Percentiles rank a stretch among this genome's conserved stretches.
Conservation (phyloP, 352 stramenopile genomes). For the Phytophthora pistaciae region DNA sequence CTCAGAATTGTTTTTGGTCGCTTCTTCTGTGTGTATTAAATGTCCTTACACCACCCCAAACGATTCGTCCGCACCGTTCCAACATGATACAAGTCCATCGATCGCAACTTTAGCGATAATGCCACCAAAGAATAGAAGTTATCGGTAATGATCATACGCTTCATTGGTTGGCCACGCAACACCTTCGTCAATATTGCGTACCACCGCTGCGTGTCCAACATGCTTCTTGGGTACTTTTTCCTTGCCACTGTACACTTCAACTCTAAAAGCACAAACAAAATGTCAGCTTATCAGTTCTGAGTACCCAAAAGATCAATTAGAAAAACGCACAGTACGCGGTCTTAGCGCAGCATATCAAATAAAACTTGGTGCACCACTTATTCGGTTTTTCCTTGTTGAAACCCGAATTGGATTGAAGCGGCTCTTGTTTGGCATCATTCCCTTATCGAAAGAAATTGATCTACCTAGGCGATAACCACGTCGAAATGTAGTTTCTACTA, state of each 20-base stretch:
- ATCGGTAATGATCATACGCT: neutral
- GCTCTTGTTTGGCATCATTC: constrained; percentile 22
- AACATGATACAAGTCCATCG: no score
- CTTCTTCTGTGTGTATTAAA: no score
- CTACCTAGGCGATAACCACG: neutral
- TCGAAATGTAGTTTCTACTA: neutral
- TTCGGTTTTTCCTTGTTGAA: constrained; percentile 25
- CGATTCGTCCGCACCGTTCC: no score
- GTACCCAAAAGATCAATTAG: no score
- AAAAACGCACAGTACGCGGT: constrained; percentile 26
- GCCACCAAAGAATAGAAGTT: neutral
- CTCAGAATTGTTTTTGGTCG: no score
- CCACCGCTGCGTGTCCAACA: neutral
- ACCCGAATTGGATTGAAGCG: constrained; percentile 16
- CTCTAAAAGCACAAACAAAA: neutral
- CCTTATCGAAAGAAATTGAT: constrained; percentile 23
- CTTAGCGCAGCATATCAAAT: constrained; percentile 25
- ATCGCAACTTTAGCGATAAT: no score
- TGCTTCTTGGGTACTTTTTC: neutral
- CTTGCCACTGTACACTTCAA: constrained; percentile 19
- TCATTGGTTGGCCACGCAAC: neutral
- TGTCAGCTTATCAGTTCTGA: neutral
- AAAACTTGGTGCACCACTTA: constrained; percentile 30
- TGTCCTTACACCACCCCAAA: no score
- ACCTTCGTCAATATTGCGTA: neutral